Percentiles rank a stretch among this genome's conserved stretches.
Conservation (phyloP, 176 grass and related monocot genomes). For the Thalia dealbata region DNA sequence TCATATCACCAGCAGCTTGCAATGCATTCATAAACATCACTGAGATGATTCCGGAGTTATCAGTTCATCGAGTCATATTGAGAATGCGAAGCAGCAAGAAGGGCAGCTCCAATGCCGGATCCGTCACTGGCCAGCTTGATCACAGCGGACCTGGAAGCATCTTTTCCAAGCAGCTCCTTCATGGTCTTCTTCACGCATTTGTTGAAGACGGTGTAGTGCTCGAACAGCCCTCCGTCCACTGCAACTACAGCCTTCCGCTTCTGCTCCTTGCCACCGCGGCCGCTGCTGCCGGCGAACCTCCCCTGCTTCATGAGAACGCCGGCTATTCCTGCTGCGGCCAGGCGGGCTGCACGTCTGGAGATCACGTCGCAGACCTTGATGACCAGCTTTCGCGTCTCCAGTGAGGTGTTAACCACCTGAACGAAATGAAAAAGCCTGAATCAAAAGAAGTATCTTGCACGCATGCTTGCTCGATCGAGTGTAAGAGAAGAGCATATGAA, state of each 20-base stretch:
- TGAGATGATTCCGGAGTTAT: too few species aligned
- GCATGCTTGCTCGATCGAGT: not conserved
- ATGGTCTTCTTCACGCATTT: constrained; percentile 3
- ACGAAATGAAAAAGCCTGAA: not conserved
- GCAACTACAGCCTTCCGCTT: constrained; percentile 4
- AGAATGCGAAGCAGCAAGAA: constrained; percentile 17
- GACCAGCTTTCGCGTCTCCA: constrained; percentile 8
- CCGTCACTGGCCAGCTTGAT: constrained; percentile 24
- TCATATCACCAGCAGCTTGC: too few species aligned
- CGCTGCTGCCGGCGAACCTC: not conserved
- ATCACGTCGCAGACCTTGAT: constrained; percentile 6
- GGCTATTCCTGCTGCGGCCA: constrained; percentile 17
- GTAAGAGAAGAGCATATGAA: not conserved
- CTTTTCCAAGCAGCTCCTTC: constrained; percentile 14
- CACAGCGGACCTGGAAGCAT: not conserved
- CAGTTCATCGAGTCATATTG: not conserved
- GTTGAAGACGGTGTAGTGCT: constrained; percentile 4
- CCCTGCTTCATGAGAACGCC: constrained; percentile 15
- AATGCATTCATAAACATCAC: too few species aligned
- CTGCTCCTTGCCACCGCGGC: too few species aligned
- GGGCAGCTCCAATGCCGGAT: constrained; percentile 7
- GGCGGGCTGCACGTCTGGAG: not conserved
- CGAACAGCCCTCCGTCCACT: constrained; percentile 1
- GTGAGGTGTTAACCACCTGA: not conserved
- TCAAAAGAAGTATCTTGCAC: not conserved